Percentiles rank a stretch among this genome's conserved stretches.
Conservation (phyloP, 768 basidiomycete species). For the Gymnopilus junonius region DNA sequence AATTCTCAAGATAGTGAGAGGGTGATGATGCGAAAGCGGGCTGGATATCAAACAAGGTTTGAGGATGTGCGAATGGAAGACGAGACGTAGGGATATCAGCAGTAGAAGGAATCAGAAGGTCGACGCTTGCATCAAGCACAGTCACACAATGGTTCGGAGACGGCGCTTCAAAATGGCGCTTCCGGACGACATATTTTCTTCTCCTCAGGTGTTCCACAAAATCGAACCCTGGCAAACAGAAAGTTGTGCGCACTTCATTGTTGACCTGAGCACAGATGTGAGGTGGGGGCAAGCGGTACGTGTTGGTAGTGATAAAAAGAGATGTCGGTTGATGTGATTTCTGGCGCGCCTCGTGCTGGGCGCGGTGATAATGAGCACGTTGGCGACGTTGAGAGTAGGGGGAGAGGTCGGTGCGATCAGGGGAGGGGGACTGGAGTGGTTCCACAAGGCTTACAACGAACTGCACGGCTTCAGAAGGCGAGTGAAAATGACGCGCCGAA, state of each 20-base stretch:
- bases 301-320: neutral
- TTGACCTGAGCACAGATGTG: neutral
- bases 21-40: neutral
- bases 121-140: slow-evolving; percentile 36
- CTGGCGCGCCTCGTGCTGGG: neutral
- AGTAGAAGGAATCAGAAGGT: slow-evolving; percentile 26
- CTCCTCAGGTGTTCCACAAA: slow-evolving; percentile 4
- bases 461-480: neutral
- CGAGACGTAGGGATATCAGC: neutral
- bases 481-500: neutral
- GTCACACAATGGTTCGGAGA: slow-evolving; percentile 20
- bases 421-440: too few species aligned
- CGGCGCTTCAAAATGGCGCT: neutral
- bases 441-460: neutral
- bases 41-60: slow-evolving; percentile 12
- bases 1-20: neutral
- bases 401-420: neutral
- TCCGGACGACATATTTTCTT: slow-evolving; percentile 9
- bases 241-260: neutral
- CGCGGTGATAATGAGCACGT: neutral
- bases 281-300: neutral
- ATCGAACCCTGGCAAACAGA: slow-evolving; percentile 1
- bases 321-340: neutral
- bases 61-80: neutral
- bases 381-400: neutral